Conservation (phyloP, 148 eudicot genomes). For the Tetragonia tetragonoides region DNA sequence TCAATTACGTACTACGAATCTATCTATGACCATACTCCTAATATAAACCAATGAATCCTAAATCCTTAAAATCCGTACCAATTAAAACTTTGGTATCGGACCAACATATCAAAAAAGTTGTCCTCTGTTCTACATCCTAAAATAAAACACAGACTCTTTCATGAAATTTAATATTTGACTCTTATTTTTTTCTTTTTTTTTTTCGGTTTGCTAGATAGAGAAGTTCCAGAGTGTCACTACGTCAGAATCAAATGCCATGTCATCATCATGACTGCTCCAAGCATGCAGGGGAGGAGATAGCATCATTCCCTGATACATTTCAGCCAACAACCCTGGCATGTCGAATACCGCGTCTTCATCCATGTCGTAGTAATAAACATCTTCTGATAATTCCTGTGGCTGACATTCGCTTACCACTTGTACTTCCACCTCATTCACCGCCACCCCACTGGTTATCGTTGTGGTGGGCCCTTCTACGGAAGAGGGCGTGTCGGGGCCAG, state of each 20-base stretch:
- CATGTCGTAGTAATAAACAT: slow-evolving; percentile 23
- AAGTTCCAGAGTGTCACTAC: slow-evolving; percentile 37
- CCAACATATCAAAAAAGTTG: background rate
- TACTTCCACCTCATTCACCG: background rate
- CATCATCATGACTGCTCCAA: background rate
- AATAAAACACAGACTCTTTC: too few species aligned
- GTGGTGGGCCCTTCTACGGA: background rate
- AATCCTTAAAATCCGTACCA: background rate
- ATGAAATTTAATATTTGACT: too few species aligned
- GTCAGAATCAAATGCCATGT: slow-evolving; percentile 13
- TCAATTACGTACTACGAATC: too few species aligned
- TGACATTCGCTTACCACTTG: background rate
- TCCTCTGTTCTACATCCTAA: background rate
- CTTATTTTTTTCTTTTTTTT: too few species aligned
- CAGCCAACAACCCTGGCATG: slow-evolving; percentile 43
- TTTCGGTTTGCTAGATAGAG: slow-evolving; percentile 5
- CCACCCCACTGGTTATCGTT: background rate
- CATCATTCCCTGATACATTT: slow-evolving; percentile 70
- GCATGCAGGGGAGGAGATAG: slow-evolving; percentile 15
- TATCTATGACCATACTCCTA: too few species aligned
- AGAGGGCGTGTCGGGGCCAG: background rate
- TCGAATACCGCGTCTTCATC: slow-evolving; percentile 54
- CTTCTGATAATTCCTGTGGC: background rate
- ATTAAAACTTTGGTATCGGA: background rate
- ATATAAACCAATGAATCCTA: too few species aligned